Base-by-base conservation (phyloP, 176 grass and related monocot species). In the Ananas comosus region DNA sequence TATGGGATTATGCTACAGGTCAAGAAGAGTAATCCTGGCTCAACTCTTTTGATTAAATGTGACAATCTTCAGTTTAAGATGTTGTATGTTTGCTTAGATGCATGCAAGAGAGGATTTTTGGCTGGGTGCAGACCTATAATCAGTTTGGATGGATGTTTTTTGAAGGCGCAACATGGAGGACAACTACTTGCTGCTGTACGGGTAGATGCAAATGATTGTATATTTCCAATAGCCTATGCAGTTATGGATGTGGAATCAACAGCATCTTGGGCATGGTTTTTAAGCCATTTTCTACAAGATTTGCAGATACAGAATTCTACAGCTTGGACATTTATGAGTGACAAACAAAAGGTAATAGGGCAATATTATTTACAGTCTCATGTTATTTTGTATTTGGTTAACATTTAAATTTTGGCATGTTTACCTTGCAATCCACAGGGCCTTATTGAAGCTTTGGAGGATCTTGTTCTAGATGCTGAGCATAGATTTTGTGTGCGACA, bases 101-200 rank as follows among this genome's bases (percentile, higher is more conserved):
- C 58, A 66, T 76, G 56, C 33, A 66, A 24, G 57, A 50, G 51
- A 22, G 61, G 73, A 66, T 76, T 76, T 29, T 66, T 76, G 24
- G 61, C 73, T 28, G 73, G 73, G 8, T 76, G 28, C 16, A 51
- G 73, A 12, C 61, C 61, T 13, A 66, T 76, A 66, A 66, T 76
- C 1, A 66, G 48, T 13, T 66, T 76, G 8, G 73, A 76, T 76
- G 73, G 73, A 50, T 76, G 73, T 76, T 76, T 14, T 14, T 66
- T 76, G 9, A 76, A 76, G 16, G 2, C 16, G 0, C 49, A 49
- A 25, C 51, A 76, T 76, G 73, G 73, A 13, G 72, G 72, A 64
- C 21, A 48, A 4, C 16, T 75, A 19, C 72, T 75, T 50, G 52
- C 28, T 64, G 72, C 6, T 49, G 13, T 74, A 19, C 27, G 53